Conservation (phyloP, 1,284 basidiomycete genomes). For the Gymnopus androsaceus region DNA sequence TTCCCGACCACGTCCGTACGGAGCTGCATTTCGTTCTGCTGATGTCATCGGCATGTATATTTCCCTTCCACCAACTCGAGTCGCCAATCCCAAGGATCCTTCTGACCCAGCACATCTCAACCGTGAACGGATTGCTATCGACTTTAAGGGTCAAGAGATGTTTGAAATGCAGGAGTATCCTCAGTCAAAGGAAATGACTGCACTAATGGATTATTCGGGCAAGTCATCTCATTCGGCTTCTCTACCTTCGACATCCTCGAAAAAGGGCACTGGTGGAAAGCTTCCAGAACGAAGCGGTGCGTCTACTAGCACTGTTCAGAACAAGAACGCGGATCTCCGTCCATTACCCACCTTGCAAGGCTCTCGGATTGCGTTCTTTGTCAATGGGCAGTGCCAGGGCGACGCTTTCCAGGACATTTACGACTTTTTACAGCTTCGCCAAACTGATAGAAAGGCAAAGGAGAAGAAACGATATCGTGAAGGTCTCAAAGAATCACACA, state of each 20-base stretch:
- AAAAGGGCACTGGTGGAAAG: slow-evolving; percentile 58
- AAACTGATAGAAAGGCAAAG: slow-evolving; percentile 56
- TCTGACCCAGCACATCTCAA: slow-evolving; percentile 78
- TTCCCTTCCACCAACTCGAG: slow-evolving; percentile 72
- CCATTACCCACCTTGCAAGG: slow-evolving; percentile 71
- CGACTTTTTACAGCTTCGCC: slow-evolving; percentile 87
- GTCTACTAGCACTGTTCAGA: slow-evolving; percentile 29
- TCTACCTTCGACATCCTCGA: slow-evolving; percentile 56
- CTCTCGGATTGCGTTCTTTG: slow-evolving; percentile 86
- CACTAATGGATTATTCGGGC: slow-evolving; percentile 72
- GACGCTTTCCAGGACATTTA: slow-evolving; percentile 88
- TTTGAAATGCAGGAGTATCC: slow-evolving; percentile 94
- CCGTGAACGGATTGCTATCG: slow-evolving; percentile 88
- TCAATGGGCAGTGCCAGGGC: slow-evolving; percentile 89
- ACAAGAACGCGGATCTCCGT: slow-evolving; percentile 44
- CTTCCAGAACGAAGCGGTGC: slow-evolving; percentile 48
- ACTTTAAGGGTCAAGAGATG: slow-evolving; percentile 94
- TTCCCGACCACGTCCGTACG: slow-evolving; percentile 81
- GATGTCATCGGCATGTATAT: slow-evolving; percentile 95
- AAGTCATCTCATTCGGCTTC: slow-evolving; percentile 60
- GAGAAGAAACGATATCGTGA: slow-evolving; percentile 62
- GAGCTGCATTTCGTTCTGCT: slow-evolving; percentile 73
- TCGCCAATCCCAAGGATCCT: slow-evolving; percentile 56
- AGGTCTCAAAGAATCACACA: slow-evolving; percentile 65
- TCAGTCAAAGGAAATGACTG: slow-evolving; percentile 91